These are phyloP conservation scores for Lasiosphaeria hispida DNA, from an alignment of 495 filamentous ascomycete genomes.

Conservation along the genomic window DNA sequence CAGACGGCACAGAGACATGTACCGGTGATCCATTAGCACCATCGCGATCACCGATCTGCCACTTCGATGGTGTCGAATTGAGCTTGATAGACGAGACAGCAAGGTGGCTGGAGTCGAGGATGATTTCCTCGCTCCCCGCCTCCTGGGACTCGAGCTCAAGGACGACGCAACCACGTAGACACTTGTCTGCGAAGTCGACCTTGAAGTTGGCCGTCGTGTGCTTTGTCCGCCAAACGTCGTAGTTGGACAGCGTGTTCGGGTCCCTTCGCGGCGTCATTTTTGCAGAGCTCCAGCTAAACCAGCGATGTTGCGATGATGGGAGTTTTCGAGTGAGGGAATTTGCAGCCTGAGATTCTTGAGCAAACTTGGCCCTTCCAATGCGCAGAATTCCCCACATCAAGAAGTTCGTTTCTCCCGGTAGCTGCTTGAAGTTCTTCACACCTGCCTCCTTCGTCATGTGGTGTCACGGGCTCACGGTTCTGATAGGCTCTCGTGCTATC, in stretches of 20 bases:
- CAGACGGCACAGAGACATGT: slow-evolving; percentile 64
- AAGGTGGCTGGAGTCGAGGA: slow-evolving; percentile 84
- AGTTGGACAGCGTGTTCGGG: slow-evolving; percentile 90
- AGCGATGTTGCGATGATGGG: slow-evolving; percentile 25
- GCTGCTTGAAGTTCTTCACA: slow-evolving; percentile 16
- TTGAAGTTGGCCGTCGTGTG: slow-evolving; percentile 76
- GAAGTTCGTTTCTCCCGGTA: slow-evolving; percentile 10
- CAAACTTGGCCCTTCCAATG: slow-evolving; percentile 23
- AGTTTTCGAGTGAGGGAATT: slow-evolving; percentile 14
- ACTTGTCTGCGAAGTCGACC: slow-evolving; percentile 75
- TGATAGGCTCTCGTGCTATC: slow-evolving; percentile 21
- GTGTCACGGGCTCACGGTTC: not conserved
- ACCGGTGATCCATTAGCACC: slow-evolving; percentile 81
- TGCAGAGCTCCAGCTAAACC: slow-evolving; percentile 33
- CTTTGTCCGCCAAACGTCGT: slow-evolving; percentile 75
- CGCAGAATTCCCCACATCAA: slow-evolving; percentile 32
- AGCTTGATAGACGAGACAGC: slow-evolving; percentile 66
- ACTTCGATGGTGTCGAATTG: slow-evolving; percentile 54
- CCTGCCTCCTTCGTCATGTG: slow-evolving; percentile 30
- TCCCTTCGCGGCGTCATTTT: slow-evolving; percentile 64
- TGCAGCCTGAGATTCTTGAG: slow-evolving; percentile 23
- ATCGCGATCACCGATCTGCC: slow-evolving; percentile 63
- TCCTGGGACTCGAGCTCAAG: slow-evolving; percentile 70
- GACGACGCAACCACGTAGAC: slow-evolving; percentile 70
- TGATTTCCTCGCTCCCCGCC: slow-evolving; percentile 65